These are phyloP conservation scores for Aaosphaeria pasadenensis DNA, from an alignment of 2,329 filamentous ascomycete genomes.

Conservation along the genomic window DNA sequence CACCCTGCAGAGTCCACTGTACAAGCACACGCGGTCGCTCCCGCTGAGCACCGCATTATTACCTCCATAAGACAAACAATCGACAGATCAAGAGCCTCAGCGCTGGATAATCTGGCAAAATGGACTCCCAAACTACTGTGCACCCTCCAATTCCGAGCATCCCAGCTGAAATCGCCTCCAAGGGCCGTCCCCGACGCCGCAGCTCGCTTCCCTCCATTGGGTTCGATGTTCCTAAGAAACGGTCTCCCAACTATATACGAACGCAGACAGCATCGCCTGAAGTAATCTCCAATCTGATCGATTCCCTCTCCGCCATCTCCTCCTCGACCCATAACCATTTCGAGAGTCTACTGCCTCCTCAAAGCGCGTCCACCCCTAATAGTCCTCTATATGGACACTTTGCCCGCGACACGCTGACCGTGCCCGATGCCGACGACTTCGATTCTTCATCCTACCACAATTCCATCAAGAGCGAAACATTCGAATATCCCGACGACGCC, in stretches of 20 bases:
- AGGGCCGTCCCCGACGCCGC: constrained; percentile 24
- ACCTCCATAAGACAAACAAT: background rate
- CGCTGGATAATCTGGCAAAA: constrained; percentile 13
- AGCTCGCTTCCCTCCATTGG: constrained; percentile 23
- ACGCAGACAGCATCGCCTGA: constrained; percentile 56
- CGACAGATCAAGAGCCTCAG: constrained; percentile 1
- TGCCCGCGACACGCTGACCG: constrained; percentile 14
- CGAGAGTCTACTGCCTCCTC: constrained; percentile 48
- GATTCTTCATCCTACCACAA: constrained; percentile 67
- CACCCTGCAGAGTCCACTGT: constrained; percentile 3
- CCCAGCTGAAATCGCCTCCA: constrained; percentile 14
- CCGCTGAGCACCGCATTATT: constrained; percentile 1
- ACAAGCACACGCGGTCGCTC: background rate
- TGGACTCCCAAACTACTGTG: constrained; percentile 13
- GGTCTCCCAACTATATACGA: constrained; percentile 35
- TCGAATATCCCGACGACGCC: constrained; percentile 54
- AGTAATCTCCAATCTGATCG: constrained; percentile 64
- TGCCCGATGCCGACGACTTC: constrained; percentile 57
- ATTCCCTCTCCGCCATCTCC: constrained; percentile 58
- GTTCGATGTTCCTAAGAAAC: constrained; percentile 18
- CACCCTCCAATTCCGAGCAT: constrained; percentile 15
- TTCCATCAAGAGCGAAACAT: constrained; percentile 48
- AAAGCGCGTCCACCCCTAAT: constrained; percentile 28
- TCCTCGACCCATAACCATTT: constrained; percentile 68
- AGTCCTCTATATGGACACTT: constrained; percentile 26